Percentiles rank a stretch among this genome's conserved stretches.
These are phyloP conservation scores for Venturia effusa DNA, from an alignment of 2,329 filamentous ascomycete genomes.

Conservation along the genomic window DNA sequence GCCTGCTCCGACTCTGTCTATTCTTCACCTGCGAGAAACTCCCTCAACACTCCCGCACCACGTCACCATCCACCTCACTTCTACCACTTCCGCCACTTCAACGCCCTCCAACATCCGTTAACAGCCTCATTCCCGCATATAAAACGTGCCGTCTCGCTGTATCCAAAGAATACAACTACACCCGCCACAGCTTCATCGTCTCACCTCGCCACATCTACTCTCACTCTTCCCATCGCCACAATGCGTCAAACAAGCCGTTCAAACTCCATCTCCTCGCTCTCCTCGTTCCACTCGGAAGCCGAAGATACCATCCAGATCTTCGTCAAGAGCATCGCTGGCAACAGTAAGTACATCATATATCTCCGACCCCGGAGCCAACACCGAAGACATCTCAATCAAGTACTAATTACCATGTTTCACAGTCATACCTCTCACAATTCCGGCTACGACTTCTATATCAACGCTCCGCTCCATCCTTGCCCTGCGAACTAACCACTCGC, in stretches of 20 bases:
- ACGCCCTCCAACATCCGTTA: background rate
- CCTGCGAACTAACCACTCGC: slow-evolving; percentile 42
- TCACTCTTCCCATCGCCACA: background rate
- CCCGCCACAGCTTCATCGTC: no score
- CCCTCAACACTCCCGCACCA: background rate
- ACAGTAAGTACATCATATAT: slow-evolving; percentile 36
- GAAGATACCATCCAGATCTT: slow-evolving; percentile 50
- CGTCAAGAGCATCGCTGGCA: slow-evolving; percentile 47
- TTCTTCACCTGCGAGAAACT: background rate
- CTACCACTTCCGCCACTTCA: no score
- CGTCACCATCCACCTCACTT: no score
- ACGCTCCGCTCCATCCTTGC: slow-evolving; percentile 47
- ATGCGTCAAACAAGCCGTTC: slow-evolving; percentile 18
- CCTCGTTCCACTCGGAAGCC: slow-evolving; percentile 30
- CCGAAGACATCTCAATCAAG: slow-evolving; percentile 6
- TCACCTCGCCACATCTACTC: background rate
- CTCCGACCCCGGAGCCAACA: background rate
- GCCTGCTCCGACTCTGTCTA: background rate
- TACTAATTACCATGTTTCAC: slow-evolving; percentile 15
- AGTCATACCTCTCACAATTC: slow-evolving; percentile 48
- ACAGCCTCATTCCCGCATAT: background rate
- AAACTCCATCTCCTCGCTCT: slow-evolving; percentile 32
- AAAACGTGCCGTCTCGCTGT: background rate
- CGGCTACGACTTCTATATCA: slow-evolving; percentile 41
- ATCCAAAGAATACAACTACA: background rate